phyloP scores from a whole-genome alignment of 495 filamentous ascomycete species.

The Aspergillus conjunctus region DNA sequence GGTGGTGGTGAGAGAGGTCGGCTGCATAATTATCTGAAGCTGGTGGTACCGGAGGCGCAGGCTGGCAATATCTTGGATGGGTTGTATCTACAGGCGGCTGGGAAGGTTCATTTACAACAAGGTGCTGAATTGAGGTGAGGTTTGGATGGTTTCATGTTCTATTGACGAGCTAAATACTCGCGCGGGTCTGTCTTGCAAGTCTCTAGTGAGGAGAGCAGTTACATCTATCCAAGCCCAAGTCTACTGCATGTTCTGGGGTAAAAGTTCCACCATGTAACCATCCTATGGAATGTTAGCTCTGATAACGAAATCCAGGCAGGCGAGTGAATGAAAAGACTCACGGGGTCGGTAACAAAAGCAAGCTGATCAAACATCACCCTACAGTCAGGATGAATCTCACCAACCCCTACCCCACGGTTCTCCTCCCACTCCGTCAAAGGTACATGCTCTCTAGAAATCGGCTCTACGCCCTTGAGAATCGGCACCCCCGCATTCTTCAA shows the following conservation, averaged over 20 bases:
- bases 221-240: too few relatives aligned
- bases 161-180: too few relatives aligned
- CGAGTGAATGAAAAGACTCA: constrained; percentile 25
- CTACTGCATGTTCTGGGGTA: constrained; percentile 24
- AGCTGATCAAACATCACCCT: constrained; percentile 41
- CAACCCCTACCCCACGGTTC: constrained; percentile 35
- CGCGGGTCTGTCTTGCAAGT: too few relatives aligned
- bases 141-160: too few relatives aligned
- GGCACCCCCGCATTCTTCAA: constrained; percentile 34
- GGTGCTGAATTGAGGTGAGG: too few relatives aligned
- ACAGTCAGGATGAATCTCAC: constrained; percentile 40
- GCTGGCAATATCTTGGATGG: neutral
- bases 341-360: constrained; percentile 46
- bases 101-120: too few relatives aligned
- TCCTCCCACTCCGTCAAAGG: constrained; percentile 44
- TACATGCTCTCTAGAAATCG: constrained; percentile 32
- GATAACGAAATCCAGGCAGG: neutral
- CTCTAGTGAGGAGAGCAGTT: too few relatives aligned
- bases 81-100: neutral
- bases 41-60: neutral
- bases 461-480: constrained; percentile 42
- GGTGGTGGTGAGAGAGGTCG: neutral
- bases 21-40: neutral
- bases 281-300: constrained; percentile 15
- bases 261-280: constrained; percentile 26